Evolutionary conservation across 345 rosid genomes (phyloP).

Genomic region (Gossypium thurberi): DNA sequence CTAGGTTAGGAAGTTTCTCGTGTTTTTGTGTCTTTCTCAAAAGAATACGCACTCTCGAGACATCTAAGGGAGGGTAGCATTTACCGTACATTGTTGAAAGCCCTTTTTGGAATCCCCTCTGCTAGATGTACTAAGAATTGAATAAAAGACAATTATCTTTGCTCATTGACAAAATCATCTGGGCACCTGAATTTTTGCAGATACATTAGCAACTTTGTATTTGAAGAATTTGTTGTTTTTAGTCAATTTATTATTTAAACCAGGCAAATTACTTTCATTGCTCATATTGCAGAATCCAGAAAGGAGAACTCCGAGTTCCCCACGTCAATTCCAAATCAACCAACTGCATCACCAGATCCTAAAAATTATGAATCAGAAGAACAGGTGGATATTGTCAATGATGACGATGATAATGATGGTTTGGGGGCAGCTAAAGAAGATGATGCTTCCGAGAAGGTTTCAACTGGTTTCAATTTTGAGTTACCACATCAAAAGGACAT

Average conservation of each 20-base stretch:
- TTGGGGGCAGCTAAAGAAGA: constrained; percentile 16
- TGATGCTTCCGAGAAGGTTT: constrained; percentile 23
- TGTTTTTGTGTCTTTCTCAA: not conserved
- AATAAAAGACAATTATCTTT: not conserved
- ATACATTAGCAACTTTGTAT: not conserved
- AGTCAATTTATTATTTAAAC: not conserved
- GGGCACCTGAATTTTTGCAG: not conserved
- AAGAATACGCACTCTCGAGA: not conserved
- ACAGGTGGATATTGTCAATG: constrained; percentile 35
- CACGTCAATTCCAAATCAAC: constrained; percentile 15
- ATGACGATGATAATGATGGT: constrained; percentile 26
- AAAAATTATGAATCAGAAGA: constrained; percentile 38
- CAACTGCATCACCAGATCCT: constrained; percentile 19
- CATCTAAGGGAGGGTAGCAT: too few species aligned
- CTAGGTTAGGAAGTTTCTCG: not conserved
- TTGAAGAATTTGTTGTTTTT: constrained; percentile 1
- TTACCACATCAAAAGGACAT: constrained; percentile 40
- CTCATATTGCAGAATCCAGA: constrained; percentile 25
- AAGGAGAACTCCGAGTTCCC: constrained; percentile 20
- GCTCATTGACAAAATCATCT: not conserved
- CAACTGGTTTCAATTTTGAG: constrained; percentile 47
- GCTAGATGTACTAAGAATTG: not conserved
- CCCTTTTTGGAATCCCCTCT: not conserved
- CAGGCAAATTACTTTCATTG: not conserved
- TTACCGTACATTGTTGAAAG: not conserved